These are phyloP conservation scores for Prinsepia uniflora DNA, from an alignment of 306 rosid species.

Conservation along the genomic window DNA sequence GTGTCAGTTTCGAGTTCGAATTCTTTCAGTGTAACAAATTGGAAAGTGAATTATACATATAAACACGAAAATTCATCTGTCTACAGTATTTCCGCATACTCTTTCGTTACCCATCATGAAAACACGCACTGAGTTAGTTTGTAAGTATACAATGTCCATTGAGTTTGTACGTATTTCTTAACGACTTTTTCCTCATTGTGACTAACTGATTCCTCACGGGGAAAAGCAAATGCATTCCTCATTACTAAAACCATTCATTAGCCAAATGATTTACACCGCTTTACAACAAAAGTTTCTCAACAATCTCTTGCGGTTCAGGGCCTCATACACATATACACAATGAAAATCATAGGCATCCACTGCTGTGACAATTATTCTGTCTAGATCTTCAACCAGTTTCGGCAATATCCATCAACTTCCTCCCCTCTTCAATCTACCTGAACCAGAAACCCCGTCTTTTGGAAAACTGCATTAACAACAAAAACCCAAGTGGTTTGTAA, in stretches of 20 bases:
- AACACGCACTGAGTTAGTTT: too few relatives aligned
- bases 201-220: neutral
- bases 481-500: too few relatives aligned
- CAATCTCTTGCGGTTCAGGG: neutral
- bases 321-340: neutral
- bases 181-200: neutral
- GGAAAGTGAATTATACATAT: too few relatives aligned
- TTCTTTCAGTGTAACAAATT: too few relatives aligned
- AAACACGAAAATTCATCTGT: too few relatives aligned
- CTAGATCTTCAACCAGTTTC: neutral
- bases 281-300: neutral
- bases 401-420: neutral
- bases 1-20: too few relatives aligned
- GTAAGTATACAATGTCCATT: too few relatives aligned
- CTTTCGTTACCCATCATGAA: too few relatives aligned
- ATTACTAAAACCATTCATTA: neutral
- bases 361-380: too few relatives aligned
- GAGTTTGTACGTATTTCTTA: too few relatives aligned
- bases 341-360: neutral
- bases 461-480: neutral
- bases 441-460: neutral
- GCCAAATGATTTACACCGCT: neutral
- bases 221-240: neutral
- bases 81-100: too few relatives aligned
- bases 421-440: neutral